Conservation (phyloP, 768 basidiomycete genomes). For the Panellus pusillus region DNA sequence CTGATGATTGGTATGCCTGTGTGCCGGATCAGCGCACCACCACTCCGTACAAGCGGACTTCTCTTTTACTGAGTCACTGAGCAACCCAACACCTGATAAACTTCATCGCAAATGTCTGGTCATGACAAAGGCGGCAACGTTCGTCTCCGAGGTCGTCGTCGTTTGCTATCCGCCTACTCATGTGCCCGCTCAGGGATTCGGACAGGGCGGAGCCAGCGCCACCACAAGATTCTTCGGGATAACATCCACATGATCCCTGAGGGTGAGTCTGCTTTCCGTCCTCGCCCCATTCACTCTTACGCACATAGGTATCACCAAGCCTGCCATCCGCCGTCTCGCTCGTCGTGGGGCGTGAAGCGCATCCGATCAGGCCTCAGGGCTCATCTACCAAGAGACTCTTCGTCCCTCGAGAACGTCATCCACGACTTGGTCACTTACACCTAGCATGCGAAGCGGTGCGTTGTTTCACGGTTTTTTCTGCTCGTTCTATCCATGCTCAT, state of each 20-base stretch:
- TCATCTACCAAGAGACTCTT: constrained; percentile 63
- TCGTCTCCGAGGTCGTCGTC: constrained; percentile 12
- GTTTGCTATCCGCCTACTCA: background rate
- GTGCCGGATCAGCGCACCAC: too few species aligned
- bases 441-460: constrained; percentile 84
- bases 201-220: constrained; percentile 94
- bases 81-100: too few species aligned
- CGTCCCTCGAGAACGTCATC: constrained; percentile 88
- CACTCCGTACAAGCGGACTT: too few species aligned
- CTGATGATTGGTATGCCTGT: too few species aligned
- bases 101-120: constrained; percentile 77
- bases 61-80: too few species aligned
- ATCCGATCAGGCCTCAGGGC: constrained; percentile 64
- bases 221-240: constrained; percentile 89
- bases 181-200: constrained; percentile 61
- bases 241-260: too few species aligned
- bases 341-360: constrained; percentile 99
- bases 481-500: background rate
- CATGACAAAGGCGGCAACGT: constrained; percentile 95
- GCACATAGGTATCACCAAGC: constrained; percentile 76
- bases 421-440: constrained; percentile 98
- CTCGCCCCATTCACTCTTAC: constrained; percentile 25
- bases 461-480: background rate
- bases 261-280: constrained; percentile 39
- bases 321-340: constrained; percentile 91